A percentile compares a stretch with the other conserved stretches of the same genome.
These are phyloP conservation scores for Sedum album DNA, from an alignment of 164 flowering plant species.

Conservation along the genomic window DNA sequence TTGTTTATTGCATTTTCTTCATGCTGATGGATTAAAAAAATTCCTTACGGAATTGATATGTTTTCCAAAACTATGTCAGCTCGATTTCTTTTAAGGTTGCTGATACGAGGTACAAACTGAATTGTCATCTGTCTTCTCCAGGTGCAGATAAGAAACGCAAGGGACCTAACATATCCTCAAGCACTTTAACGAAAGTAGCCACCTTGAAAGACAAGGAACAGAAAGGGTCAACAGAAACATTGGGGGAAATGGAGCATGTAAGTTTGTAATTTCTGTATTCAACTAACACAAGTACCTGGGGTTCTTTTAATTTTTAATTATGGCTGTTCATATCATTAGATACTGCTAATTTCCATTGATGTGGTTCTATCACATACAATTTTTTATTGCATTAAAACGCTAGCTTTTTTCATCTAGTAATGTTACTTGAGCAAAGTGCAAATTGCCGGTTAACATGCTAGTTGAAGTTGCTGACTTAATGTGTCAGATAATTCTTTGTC, in stretches of 20 bases:
- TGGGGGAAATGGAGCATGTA: background rate
- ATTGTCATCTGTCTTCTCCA: background rate
- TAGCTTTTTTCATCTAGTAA: background rate
- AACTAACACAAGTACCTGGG: background rate
- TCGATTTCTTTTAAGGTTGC: background rate
- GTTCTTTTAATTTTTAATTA: background rate
- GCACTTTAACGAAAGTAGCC: background rate
- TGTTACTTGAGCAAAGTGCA: background rate
- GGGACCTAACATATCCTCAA: background rate
- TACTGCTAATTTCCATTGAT: background rate
- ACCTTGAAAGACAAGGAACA: background rate
- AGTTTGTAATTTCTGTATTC: background rate
- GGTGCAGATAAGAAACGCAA: background rate
- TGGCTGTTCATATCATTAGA: background rate
- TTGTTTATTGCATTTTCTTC: too few relatives aligned
- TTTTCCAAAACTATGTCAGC: background rate
- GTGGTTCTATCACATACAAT: background rate
- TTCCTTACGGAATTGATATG: too few relatives aligned
- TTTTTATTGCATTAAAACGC: background rate
- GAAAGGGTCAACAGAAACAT: background rate
- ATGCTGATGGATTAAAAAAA: too few relatives aligned
- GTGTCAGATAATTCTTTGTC: background rate
- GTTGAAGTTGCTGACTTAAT: background rate
- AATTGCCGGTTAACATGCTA: background rate
- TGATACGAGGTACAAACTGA: background rate